Percentiles rank a stretch among this genome's conserved stretches.
These are phyloP conservation scores for Aspergillus awamori DNA, from an alignment of 2,329 filamentous ascomycete genomes.

Conservation along the genomic window DNA sequence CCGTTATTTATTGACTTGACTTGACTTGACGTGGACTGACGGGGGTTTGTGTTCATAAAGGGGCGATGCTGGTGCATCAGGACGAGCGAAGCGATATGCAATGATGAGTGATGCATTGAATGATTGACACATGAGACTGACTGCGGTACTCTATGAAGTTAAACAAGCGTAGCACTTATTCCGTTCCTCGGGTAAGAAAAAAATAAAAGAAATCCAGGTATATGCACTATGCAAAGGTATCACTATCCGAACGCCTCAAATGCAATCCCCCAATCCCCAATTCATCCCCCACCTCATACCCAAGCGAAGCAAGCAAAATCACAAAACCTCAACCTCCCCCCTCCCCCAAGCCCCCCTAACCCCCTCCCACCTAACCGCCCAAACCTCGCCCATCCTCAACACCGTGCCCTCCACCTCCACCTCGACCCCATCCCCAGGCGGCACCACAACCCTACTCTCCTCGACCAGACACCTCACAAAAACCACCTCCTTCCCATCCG, in stretches of 20 bases:
- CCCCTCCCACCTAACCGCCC: conserved; percentile 74
- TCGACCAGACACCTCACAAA: conserved; percentile 67
- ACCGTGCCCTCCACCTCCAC: conserved; percentile 37
- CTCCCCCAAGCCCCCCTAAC: conserved; percentile 58
- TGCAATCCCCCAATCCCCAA: neutral
- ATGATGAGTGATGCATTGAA: neutral
- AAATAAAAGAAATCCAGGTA: no score
- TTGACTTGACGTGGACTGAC: no score
- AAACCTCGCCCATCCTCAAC: conserved; percentile 62
- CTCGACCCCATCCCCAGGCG: conserved; percentile 33
- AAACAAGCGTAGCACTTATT: no score
- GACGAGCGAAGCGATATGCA: no score
- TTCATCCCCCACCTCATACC: neutral
- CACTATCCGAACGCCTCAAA: neutral
- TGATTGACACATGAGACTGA: neutral
- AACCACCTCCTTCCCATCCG: conserved; percentile 80
- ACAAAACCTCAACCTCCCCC: conserved; percentile 46
- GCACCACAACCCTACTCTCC: conserved; percentile 51
- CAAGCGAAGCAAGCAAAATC: conserved; percentile 6
- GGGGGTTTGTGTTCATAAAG: neutral
- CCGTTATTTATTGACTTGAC: neutral
- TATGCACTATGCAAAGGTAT: neutral
- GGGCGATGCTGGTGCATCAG: no score
- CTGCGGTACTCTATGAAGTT: no score
- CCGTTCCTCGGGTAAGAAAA: no score